Conservation (phyloP, 2,329 filamentous ascomycete genomes). For the Colletotrichum sp. region DNA sequence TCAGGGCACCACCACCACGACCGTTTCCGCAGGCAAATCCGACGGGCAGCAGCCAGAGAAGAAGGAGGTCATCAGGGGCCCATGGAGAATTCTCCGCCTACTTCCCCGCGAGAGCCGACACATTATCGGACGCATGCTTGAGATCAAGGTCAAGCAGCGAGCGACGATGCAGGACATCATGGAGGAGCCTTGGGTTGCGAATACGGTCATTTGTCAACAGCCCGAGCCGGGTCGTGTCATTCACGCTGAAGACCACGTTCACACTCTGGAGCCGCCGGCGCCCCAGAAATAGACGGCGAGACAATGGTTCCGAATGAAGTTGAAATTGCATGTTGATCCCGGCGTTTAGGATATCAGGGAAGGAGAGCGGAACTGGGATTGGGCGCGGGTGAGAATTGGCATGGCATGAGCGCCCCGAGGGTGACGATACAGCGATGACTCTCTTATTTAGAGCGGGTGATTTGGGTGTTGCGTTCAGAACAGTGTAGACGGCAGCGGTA, state of each 20-base stretch:
- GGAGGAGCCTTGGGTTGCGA: constrained; percentile 87
- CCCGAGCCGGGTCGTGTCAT: constrained; percentile 72
- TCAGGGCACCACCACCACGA: constrained; percentile 22
- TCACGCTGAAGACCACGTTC: constrained; percentile 77
- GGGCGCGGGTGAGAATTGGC: background rate
- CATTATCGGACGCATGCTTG: constrained; percentile 91
- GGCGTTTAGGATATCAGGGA: constrained; percentile 13
- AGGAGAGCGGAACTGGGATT: background rate
- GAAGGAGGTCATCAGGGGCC: constrained; percentile 86
- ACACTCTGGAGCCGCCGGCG: constrained; percentile 79
- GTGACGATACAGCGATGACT: constrained; percentile 6
- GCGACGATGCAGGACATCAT: constrained; percentile 87
- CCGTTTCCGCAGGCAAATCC: background rate
- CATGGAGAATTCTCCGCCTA: constrained; percentile 86
- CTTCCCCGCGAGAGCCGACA: constrained; percentile 88
- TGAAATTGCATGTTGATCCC: constrained; percentile 6
- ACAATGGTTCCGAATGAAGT: background rate
- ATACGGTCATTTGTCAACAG: constrained; percentile 83
- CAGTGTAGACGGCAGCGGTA: constrained; percentile 1
- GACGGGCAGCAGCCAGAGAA: constrained; percentile 46
- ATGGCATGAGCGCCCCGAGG: constrained; percentile 1
- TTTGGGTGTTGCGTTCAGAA: background rate
- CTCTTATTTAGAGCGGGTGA: background rate
- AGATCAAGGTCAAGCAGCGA: constrained; percentile 81
- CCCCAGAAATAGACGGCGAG: constrained; percentile 28